phyloP scores from a whole-genome alignment of 2,329 filamentous ascomycete species.

The Aspergillus carbonarius region DNA sequence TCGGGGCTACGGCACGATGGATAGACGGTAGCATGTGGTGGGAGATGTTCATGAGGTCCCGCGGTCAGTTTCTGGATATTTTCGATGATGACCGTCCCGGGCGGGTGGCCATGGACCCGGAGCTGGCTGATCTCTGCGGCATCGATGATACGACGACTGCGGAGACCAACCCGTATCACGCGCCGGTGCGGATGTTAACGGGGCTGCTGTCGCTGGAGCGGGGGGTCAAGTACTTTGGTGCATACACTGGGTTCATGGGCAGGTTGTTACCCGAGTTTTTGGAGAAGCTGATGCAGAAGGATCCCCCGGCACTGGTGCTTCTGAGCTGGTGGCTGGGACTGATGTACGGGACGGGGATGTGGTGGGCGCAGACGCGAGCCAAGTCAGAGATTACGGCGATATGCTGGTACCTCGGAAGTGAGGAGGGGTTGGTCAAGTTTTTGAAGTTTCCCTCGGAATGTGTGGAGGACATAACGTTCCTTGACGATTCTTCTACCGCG shows the following conservation, averaged over 20 bases:
- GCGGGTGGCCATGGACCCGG: conserved; percentile 28
- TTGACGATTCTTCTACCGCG: not conserved
- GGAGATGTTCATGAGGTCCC: conserved; percentile 29
- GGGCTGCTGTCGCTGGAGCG: conserved; percentile 31
- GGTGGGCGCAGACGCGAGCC: conserved; percentile 33
- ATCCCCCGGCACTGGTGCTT: conserved; percentile 33
- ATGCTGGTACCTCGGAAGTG: conserved; percentile 37
- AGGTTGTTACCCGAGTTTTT: conserved; percentile 31
- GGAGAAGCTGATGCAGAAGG: conserved; percentile 29
- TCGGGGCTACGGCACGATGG: conserved; percentile 25
- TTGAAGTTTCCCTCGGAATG: conserved; percentile 34
- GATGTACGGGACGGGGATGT: conserved; percentile 25
- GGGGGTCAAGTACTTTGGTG: conserved; percentile 20
- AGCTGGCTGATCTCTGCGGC: conserved; percentile 36
- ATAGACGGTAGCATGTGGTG: conserved; percentile 38
- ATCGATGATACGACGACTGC: conserved; percentile 31
- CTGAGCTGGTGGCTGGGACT: conserved; percentile 38
- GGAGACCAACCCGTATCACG: conserved; percentile 37
- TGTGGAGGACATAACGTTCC: not conserved
- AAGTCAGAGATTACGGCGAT: conserved; percentile 38
- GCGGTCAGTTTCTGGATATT: conserved; percentile 16
- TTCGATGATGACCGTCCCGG: conserved; percentile 32
- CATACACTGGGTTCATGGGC: conserved; percentile 37
- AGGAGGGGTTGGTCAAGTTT: conserved; percentile 28
- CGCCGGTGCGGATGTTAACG: conserved; percentile 36